Percentiles rank a stretch among this genome's conserved stretches.
Evolutionary conservation across 495 filamentous ascomycete genomes (phyloP).

Genomic region (Daldinia childiae): DNA sequence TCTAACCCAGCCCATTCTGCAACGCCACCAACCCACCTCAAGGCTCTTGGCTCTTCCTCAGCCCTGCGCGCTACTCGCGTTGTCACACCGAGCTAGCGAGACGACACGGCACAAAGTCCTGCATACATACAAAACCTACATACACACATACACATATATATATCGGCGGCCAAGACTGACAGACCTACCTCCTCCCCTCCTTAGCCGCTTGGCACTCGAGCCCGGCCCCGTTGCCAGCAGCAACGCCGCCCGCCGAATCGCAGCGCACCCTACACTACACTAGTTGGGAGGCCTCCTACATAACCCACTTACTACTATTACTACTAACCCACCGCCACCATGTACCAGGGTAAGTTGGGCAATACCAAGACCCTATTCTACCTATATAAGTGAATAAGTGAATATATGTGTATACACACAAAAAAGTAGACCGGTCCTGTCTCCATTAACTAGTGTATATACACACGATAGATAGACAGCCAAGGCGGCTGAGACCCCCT

Average conservation of each 20-base stretch:
- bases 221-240: neutral
- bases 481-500: neutral
- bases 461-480: neutral
- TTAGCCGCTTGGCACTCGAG: constrained; percentile 4
- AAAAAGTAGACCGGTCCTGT: too few species aligned
- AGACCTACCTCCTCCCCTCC: neutral
- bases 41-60: constrained; percentile 31
- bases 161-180: neutral
- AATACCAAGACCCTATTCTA: too few species aligned
- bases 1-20: neutral
- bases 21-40: constrained; percentile 13
- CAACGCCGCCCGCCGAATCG: constrained; percentile 3
- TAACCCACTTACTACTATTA: neutral
- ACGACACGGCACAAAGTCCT: neutral
- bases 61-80: constrained; percentile 31
- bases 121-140: neutral
- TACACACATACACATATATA: neutral
- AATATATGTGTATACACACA: too few species aligned
- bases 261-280: too few species aligned
- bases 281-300: constrained; percentile 17
- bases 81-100: constrained; percentile 22
- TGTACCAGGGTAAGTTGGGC: too few species aligned
- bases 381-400: too few species aligned
- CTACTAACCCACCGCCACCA: too few species aligned
- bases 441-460: too few species aligned